These are phyloP conservation scores for Anthracocystis panici-leucophaei DNA, from an alignment of 1,284 basidiomycete species.

Conservation along the genomic window DNA sequence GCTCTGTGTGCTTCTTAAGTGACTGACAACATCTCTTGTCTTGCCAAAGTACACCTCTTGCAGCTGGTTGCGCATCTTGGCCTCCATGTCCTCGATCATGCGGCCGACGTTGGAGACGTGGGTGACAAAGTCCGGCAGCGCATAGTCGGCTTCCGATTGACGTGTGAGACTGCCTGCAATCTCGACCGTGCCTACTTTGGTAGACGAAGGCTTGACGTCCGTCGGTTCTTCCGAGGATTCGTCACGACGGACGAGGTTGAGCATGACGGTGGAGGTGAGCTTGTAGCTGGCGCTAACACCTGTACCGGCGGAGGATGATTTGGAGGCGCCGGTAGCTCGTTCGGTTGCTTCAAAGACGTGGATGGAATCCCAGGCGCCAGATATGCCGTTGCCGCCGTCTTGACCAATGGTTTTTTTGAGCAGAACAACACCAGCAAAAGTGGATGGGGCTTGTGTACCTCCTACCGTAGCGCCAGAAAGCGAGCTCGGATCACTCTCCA, in stretches of 20 bases:
- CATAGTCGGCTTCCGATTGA: slow-evolving; percentile 78
- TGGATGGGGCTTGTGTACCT: slow-evolving; percentile 72
- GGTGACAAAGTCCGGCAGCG: slow-evolving; percentile 70
- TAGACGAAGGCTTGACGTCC: slow-evolving; percentile 29
- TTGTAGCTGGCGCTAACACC: slow-evolving; percentile 94
- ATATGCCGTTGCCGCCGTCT: slow-evolving; percentile 56
- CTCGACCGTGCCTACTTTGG: slow-evolving; percentile 79
- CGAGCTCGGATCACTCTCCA: slow-evolving; percentile 77
- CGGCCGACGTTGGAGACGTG: slow-evolving; percentile 93
- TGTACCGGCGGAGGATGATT: slow-evolving; percentile 22
- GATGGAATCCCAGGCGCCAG: slow-evolving; percentile 94
- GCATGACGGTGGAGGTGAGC: slow-evolving; percentile 95
- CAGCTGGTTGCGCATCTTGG: slow-evolving; percentile 95
- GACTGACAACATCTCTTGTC: slow-evolving; percentile 92
- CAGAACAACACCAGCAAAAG: slow-evolving; percentile 94
- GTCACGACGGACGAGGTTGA: slow-evolving; percentile 82
- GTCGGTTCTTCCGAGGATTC: slow-evolving; percentile 68
- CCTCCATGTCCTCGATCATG: slow-evolving; percentile 98
- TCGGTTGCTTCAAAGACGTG: slow-evolving; percentile 96
- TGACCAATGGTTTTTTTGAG: slow-evolving; percentile 80
- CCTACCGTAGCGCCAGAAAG: slow-evolving; percentile 30
- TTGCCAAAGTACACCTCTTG: slow-evolving; percentile 92
- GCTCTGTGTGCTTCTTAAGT: slow-evolving; percentile 87
- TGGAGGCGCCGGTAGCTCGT: slow-evolving; percentile 70
- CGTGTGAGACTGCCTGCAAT: slow-evolving; percentile 96